Conservation (phyloP, 2,329 filamentous ascomycete genomes). For the Penicillium sp. region DNA sequence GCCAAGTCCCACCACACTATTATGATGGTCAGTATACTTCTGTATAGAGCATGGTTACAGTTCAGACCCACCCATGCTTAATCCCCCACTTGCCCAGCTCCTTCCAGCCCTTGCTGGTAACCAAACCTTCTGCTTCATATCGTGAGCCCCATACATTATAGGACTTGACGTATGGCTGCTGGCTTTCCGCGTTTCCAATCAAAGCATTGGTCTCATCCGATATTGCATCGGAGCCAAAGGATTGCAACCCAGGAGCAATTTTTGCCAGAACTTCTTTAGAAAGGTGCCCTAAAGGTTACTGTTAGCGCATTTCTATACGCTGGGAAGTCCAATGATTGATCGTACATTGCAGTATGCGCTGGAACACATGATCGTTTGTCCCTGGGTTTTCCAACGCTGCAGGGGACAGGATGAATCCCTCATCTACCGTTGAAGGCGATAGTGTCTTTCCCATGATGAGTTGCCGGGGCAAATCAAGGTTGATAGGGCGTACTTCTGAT, state of each 20-base stretch:
- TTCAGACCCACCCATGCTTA: slow-evolving; percentile 26
- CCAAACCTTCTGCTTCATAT: slow-evolving; percentile 24
- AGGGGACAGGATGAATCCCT: slow-evolving; percentile 23
- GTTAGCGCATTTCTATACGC: background rate
- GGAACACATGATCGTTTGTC: slow-evolving; percentile 22
- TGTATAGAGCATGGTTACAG: background rate
- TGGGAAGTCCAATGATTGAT: background rate
- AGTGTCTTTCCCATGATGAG: slow-evolving; percentile 8
- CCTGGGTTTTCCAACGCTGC: slow-evolving; percentile 24
- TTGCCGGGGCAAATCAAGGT: background rate
- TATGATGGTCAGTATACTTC: background rate
- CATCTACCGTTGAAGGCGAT: slow-evolving; percentile 20
- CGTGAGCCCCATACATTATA: slow-evolving; percentile 32
- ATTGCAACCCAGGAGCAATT: slow-evolving; percentile 13
- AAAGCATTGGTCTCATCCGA: slow-evolving; percentile 23
- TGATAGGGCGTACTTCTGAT: background rate
- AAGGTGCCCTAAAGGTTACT: slow-evolving; percentile 21
- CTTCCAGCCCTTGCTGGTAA: slow-evolving; percentile 32
- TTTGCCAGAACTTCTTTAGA: slow-evolving; percentile 8
- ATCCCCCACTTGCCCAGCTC: slow-evolving; percentile 32
- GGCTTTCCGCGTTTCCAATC: slow-evolving; percentile 29
- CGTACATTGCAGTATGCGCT: slow-evolving; percentile 22
- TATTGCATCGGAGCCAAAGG: slow-evolving; percentile 26
- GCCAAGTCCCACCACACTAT: slow-evolving; percentile 30
- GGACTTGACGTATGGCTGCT: slow-evolving; percentile 29